Evolutionary conservation across 2,329 filamentous ascomycete species (phyloP).

Genomic region (Verticillium albo-atrum): DNA sequence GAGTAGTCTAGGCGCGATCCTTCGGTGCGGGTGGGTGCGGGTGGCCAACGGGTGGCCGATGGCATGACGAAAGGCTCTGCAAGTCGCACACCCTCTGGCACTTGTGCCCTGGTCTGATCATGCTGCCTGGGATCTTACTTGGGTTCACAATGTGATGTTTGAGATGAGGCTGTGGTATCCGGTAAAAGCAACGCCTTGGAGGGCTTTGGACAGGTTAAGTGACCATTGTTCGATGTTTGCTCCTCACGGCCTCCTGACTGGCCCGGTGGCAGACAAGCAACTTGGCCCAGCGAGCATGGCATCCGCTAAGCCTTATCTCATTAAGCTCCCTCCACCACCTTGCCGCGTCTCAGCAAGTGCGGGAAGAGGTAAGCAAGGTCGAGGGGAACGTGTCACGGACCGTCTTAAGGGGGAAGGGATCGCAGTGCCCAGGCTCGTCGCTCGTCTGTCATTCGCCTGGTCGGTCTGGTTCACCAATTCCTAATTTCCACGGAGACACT

Average conservation of each 20-base stretch:
- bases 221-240: too few species aligned
- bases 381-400: not conserved
- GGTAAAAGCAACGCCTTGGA: too few species aligned
- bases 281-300: not conserved
- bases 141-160: too few species aligned
- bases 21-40: not conserved
- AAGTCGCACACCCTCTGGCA: not conserved
- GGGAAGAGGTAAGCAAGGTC: not conserved
- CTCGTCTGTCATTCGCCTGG: not conserved
- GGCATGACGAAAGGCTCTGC: not conserved
- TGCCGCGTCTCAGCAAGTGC: not conserved
- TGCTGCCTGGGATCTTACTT: too few species aligned
- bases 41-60: not conserved
- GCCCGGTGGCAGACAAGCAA: too few species aligned
- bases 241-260: too few species aligned
- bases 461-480: not conserved
- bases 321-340: not conserved
- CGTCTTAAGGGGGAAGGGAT: not conserved
- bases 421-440: not conserved
- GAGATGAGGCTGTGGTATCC: too few species aligned
- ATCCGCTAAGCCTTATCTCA: not conserved
- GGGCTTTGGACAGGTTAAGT: too few species aligned
- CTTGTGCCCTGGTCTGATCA: too few species aligned
- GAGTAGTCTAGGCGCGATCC: not conserved
- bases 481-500: not conserved